Evolutionary conservation across 2,329 filamentous ascomycete species (phyloP).

Genomic region (Fonsecaea pugnacius): DNA sequence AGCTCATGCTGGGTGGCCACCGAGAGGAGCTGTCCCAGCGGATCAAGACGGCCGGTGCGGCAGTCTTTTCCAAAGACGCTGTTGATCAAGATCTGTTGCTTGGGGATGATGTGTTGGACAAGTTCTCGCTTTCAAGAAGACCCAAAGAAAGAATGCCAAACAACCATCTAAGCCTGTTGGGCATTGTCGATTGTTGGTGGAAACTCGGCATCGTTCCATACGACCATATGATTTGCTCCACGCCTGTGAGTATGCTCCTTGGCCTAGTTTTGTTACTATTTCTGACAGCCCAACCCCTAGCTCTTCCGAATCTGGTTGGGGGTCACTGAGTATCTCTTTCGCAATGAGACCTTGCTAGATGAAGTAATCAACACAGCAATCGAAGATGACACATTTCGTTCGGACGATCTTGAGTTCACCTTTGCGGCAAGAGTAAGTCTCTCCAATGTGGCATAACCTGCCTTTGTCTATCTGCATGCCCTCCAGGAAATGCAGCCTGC

Average conservation of each 20-base stretch:
- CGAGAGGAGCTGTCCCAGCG: slow-evolving; percentile 72
- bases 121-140: slow-evolving; percentile 78
- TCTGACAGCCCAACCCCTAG: slow-evolving; percentile 42
- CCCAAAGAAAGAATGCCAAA: slow-evolving; percentile 75
- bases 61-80: slow-evolving; percentile 63
- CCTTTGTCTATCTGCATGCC: background rate
- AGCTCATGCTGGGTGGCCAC: slow-evolving; percentile 91
- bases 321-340: slow-evolving; percentile 95
- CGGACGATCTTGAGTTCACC: slow-evolving; percentile 94
- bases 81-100: slow-evolving; percentile 70
- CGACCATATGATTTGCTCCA: slow-evolving; percentile 99
- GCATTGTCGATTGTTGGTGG: slow-evolving; percentile 99
- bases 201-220: slow-evolving; percentile 92
- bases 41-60: slow-evolving; percentile 77
- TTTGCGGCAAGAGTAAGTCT: slow-evolving; percentile 77
- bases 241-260: slow-evolving; percentile 63
- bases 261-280: slow-evolving; percentile 21
- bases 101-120: slow-evolving; percentile 79
- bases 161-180: slow-evolving; percentile 89
- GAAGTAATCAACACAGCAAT: slow-evolving; percentile 85
- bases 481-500: slow-evolving; percentile 17
- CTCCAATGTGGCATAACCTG: background rate
- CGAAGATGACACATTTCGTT: slow-evolving; percentile 88
- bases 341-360: slow-evolving; percentile 77
- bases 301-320: slow-evolving; percentile 95